Percentiles rank a stretch among this genome's conserved stretches.
Evolutionary conservation across 2,329 filamentous ascomycete genomes (phyloP).

Genomic region (Sporothrix euskadiensis): DNA sequence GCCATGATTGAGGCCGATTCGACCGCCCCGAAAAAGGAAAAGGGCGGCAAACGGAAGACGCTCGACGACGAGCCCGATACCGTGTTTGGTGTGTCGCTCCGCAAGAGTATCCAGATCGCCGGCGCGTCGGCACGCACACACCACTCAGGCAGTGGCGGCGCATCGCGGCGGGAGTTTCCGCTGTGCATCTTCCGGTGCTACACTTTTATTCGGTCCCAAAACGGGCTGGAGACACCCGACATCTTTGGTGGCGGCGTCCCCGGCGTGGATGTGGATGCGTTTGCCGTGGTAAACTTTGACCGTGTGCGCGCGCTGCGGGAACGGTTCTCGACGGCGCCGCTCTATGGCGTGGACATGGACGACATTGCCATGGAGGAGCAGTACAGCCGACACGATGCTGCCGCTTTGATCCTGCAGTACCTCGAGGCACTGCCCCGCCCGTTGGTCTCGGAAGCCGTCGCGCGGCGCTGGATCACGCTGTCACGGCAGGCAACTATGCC

Average conservation of each 20-base stretch:
- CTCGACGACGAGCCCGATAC: slow-evolving; percentile 33
- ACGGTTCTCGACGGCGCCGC: slow-evolving; percentile 42
- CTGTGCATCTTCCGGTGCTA: slow-evolving; percentile 46
- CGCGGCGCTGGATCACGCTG: slow-evolving; percentile 45
- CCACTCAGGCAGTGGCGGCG: slow-evolving; percentile 39
- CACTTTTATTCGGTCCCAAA: slow-evolving; percentile 42
- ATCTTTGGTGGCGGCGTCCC: slow-evolving; percentile 43
- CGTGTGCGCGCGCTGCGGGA: slow-evolving; percentile 43
- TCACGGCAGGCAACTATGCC: slow-evolving; percentile 44
- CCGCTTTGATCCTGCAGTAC: slow-evolving; percentile 45
- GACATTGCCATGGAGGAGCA: slow-evolving; percentile 23
- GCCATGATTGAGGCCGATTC: slow-evolving; percentile 35
- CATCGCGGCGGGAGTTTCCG: slow-evolving; percentile 44
- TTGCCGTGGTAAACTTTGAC: slow-evolving; percentile 31
- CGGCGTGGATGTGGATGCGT: slow-evolving; percentile 38
- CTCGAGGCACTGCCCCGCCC: slow-evolving; percentile 45
- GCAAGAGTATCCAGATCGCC: slow-evolving; percentile 45
- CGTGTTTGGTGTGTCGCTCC: slow-evolving; percentile 46
- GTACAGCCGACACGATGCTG: slow-evolving; percentile 46
- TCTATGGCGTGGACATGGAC: slow-evolving; percentile 43
- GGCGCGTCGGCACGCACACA: slow-evolving; percentile 44
- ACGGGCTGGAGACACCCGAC: slow-evolving; percentile 41
- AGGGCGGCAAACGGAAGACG: background rate
- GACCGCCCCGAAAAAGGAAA: slow-evolving; percentile 30
- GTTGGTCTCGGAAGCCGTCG: slow-evolving; percentile 43